phyloP scores from a whole-genome alignment of 345 rosid species.

The Geranium brycei region DNA sequence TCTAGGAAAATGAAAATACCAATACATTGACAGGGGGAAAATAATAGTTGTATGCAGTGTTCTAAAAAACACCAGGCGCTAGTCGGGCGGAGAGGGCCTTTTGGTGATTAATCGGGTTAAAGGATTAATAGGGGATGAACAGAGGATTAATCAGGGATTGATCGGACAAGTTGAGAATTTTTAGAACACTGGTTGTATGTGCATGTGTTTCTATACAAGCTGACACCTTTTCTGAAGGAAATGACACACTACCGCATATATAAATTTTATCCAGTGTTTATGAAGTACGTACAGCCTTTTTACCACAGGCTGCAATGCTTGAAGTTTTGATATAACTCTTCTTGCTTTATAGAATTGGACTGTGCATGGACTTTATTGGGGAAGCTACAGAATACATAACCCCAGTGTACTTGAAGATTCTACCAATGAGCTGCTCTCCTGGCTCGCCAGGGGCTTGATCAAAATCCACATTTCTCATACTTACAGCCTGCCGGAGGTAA shows the following conservation, averaged over 20 bases:
- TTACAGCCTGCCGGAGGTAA: constrained; percentile 57
- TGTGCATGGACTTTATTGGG: constrained; percentile 94
- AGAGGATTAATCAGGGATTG: too few species aligned
- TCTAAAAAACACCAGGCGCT: too few species aligned
- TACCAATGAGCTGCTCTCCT: constrained; percentile 58
- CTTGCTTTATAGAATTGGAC: constrained; percentile 69
- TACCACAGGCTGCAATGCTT: neutral
- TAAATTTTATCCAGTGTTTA: neutral
- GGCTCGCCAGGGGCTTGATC: constrained; percentile 60
- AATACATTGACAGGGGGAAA: too few species aligned
- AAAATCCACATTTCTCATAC: constrained; percentile 61
- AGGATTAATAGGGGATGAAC: too few species aligned
- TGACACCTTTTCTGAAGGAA: neutral
- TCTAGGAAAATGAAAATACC: too few species aligned
- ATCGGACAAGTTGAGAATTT: too few species aligned
- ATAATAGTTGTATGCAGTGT: too few species aligned
- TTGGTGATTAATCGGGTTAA: too few species aligned
- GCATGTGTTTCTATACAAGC: too few species aligned
- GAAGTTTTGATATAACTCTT: neutral
- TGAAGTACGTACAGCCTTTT: neutral
- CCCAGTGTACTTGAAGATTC: constrained; percentile 63
- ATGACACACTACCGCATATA: neutral
- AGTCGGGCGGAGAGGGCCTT: too few species aligned
- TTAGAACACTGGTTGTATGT: too few species aligned
- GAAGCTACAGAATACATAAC: constrained; percentile 55